phyloP scores from a whole-genome alignment of 2,329 filamentous ascomycete genomes.

The Orbilia quercus region DNA sequence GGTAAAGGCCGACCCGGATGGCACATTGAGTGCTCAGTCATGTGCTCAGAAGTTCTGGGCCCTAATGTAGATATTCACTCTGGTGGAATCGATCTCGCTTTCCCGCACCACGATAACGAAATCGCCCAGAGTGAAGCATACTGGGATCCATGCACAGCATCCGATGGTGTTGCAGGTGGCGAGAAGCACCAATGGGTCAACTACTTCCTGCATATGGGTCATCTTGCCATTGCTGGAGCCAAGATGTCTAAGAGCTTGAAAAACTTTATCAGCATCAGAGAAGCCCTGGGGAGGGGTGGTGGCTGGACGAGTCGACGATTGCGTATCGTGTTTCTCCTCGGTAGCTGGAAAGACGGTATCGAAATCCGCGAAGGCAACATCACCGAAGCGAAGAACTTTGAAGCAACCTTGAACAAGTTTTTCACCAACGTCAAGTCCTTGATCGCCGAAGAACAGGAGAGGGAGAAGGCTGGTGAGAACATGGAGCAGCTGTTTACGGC shows the following conservation, averaged over 20 bases:
- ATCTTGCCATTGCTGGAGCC: slow-evolving; percentile 85
- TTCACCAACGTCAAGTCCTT: slow-evolving; percentile 69
- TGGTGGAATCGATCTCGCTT: slow-evolving; percentile 88
- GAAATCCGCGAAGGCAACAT: slow-evolving; percentile 89
- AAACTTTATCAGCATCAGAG: slow-evolving; percentile 93
- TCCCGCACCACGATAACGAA: slow-evolving; percentile 94
- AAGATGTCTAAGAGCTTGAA: slow-evolving; percentile 98
- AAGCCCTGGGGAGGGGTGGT: slow-evolving; percentile 73
- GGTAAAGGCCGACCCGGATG: slow-evolving; percentile 88
- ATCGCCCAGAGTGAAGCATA: slow-evolving; percentile 91
- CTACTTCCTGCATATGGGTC: slow-evolving; percentile 96
- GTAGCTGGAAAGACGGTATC: slow-evolving; percentile 88
- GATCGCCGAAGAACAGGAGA: slow-evolving; percentile 58
- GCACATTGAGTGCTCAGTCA: slow-evolving; percentile 97
- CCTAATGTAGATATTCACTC: slow-evolving; percentile 90
- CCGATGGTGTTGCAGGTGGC: slow-evolving; percentile 59
- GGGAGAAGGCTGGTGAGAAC: slow-evolving; percentile 55
- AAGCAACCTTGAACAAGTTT: slow-evolving; percentile 78
- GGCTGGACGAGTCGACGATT: slow-evolving; percentile 80
- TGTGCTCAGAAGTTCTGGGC: slow-evolving; percentile 90
- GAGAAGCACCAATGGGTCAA: slow-evolving; percentile 80
- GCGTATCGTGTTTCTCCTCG: slow-evolving; percentile 86
- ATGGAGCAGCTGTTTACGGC: slow-evolving; percentile 57
- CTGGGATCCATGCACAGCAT: slow-evolving; percentile 66
- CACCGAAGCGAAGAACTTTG: slow-evolving; percentile 79